Base-by-base conservation (phyloP, 1,284 basidiomycete genomes). In the Ustilago sp. region DNA sequence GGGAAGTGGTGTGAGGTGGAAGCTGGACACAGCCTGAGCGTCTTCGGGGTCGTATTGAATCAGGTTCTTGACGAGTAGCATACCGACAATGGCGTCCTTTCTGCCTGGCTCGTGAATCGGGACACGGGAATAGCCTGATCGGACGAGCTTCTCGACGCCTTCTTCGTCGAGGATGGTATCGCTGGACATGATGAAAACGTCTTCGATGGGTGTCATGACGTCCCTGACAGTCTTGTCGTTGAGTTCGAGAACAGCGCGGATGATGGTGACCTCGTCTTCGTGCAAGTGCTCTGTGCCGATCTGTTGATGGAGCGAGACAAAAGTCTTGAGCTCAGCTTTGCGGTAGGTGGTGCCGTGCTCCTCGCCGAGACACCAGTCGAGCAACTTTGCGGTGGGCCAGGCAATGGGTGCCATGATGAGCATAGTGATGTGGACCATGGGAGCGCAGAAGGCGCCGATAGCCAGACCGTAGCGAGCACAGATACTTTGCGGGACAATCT, bases 391-490 rank as follows among this genome's bases (percentile, higher is more conserved):
- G 7, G 82, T 85, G 9, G 88, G 88, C 76, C 87, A 87, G 7
- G 87, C 87, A 31, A 89, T 85, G 7, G 88, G 88, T 60, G 87
- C 88, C 45, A 88, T 65, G 23, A 88, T 52, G 53, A 87, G 76
- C 77, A 88, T 87, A 28, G 88, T 80, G 7, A 77, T 61, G 43
- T 86, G 81, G 17, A 89, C 88, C 69, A 93, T 89, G 0, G 91
- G 91, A 0, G 93, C 94, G 89, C 94, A 94, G 80, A 92, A 93
- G 1, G 95, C 95, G 35, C 95, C 95, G 59, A 98, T 91, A 68
- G 92, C 92, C 3, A 98, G 89, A 31, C 95, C 95, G 88, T 96
- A 93, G 17, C 95, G 91, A 12, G 94, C 95, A 86, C 94, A 98
- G 56, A 89, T 85, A 7, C 88, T 88, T 86, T 87, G 85, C 2